Evolutionary conservation across 2,329 filamentous ascomycete genomes (phyloP), one percentile per base, ranked within the genome.

Genomic region (Immersiporthe knoxdaviesiana): DNA sequence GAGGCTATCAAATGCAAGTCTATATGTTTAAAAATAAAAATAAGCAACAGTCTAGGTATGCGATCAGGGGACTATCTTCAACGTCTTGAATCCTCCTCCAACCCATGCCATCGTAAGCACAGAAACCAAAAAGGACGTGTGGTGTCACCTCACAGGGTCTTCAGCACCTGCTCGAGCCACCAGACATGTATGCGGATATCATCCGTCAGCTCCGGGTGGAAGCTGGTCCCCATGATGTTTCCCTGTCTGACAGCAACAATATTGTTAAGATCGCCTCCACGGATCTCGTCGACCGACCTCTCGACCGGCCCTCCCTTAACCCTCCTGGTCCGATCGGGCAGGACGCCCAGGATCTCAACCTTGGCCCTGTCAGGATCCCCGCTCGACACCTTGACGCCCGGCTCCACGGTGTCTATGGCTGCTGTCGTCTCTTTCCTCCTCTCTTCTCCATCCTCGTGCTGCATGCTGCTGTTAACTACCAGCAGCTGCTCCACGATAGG

Each of bases 171-270:
- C 74, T 86, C 82, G 77, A 99, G 77, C 96, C 96, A 99, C 96
- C 96, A 98, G 5, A 88, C 85, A 79, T 99, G 96, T 76, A 98
- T 97, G 68, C 96, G 87, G 68, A 90, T 84, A 81, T 99, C 96
- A 10, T 89, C 87, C 0, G 95, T 98, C 78, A 99, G 79, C 79
- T 99, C 96, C 0, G 96, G 96, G 75, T 98, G 96, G 77, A 98
- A 99, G 76, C 94, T 97, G 3, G 92, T 97, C 4, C 94, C 96
- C 75, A 98, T 91, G 0, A 97, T 91, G 79, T 97, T 97, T 0
- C 91, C 93, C 81, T 98, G 94, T 72, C 88, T 86, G 44, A 98
- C 93, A 0, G 95, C 95, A 64, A 98, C 90, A 65, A 98, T 95
- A 73, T 97, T 92, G 2, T 91, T 88, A 2, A 84, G 86, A 58